phyloP scores from a whole-genome alignment of 2,329 filamentous ascomycete species.

The Biscogniauxia mediterranea region DNA sequence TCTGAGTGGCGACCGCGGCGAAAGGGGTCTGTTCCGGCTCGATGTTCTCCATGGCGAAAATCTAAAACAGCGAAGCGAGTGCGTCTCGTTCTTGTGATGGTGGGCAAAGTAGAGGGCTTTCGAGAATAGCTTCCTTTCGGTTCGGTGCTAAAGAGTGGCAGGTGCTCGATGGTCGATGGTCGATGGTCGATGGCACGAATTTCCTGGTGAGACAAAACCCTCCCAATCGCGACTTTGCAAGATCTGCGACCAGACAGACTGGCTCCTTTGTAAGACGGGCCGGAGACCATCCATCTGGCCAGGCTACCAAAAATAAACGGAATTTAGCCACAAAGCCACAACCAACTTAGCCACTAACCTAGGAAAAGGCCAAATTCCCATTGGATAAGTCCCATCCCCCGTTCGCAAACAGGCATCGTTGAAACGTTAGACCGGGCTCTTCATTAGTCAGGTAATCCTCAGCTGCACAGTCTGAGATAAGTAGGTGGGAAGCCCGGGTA shows the following conservation, averaged over 20 bases:
- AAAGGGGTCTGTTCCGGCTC: slow-evolving; percentile 92
- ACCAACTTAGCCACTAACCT: not conserved
- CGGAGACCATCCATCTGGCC: slow-evolving; percentile 18
- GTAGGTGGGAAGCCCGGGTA: too few relatives aligned
- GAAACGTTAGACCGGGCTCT: too few relatives aligned
- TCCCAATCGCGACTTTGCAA: slow-evolving; percentile 2
- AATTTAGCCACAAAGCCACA: not conserved
- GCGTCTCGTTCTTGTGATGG: not conserved
- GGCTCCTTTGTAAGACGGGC: not conserved
- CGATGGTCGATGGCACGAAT: not conserved
- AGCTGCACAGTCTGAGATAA: too few relatives aligned
- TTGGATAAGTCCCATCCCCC: not conserved
- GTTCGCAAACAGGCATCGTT: too few relatives aligned
- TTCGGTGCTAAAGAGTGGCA: not conserved
- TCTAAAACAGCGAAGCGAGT: slow-evolving; percentile 6
- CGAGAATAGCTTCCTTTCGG: not conserved
- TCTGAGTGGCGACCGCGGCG: slow-evolving; percentile 83
- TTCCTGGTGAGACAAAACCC: not conserved
- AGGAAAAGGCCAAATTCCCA: not conserved
- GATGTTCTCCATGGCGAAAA: slow-evolving; percentile 69
- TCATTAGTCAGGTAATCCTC: too few relatives aligned
- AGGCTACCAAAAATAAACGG: not conserved
- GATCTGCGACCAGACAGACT: not conserved
- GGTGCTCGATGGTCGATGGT: not conserved
- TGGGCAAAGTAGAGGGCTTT: not conserved